Percentiles rank a stretch among this genome's conserved stretches.
Evolutionary conservation across 805 yeast genomes (phyloP).

Genomic region (Candida methanosorbosa): DNA sequence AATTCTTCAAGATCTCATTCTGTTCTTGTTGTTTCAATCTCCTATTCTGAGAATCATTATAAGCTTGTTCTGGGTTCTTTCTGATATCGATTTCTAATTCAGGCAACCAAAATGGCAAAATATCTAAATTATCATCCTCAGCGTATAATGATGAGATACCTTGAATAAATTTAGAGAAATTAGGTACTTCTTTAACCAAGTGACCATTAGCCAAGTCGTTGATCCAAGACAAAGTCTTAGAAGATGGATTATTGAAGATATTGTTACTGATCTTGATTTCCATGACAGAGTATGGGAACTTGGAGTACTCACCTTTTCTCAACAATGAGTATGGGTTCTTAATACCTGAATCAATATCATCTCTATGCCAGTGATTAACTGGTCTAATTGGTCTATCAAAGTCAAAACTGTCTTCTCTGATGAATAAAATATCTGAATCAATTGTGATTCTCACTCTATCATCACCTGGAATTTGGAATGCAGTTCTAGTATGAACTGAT

Average conservation of each 20-base stretch:
- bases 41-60: constrained; percentile 54
- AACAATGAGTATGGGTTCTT: constrained; percentile 62
- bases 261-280: constrained; percentile 57
- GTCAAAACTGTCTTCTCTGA: constrained; percentile 88
- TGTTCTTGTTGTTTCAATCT: constrained; percentile 38
- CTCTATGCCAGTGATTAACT: constrained; percentile 85
- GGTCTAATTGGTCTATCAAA: constrained; percentile 80
- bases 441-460: constrained; percentile 84
- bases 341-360: constrained; percentile 76
- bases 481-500: constrained; percentile 82
- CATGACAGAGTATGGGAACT: constrained; percentile 83
- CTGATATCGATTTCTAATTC: constrained; percentile 77
- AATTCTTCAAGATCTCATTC: constrained; percentile 23
- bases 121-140: constrained; percentile 85
- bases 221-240: constrained; percentile 57
- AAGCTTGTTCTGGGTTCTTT: constrained; percentile 71
- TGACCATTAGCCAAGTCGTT: constrained; percentile 77
- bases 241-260: constrained; percentile 40
- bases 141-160: constrained; percentile 84
- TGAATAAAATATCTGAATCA: constrained; percentile 79
- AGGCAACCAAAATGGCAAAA: constrained; percentile 90
- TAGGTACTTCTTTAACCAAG: constrained; percentile 88
- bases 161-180: constrained; percentile 86
- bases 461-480: constrained; percentile 97
- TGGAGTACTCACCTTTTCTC: constrained; percentile 77